These are phyloP conservation scores for Boletus sp. DNA, from an alignment of 768 basidiomycete genomes.

Conservation along the genomic window DNA sequence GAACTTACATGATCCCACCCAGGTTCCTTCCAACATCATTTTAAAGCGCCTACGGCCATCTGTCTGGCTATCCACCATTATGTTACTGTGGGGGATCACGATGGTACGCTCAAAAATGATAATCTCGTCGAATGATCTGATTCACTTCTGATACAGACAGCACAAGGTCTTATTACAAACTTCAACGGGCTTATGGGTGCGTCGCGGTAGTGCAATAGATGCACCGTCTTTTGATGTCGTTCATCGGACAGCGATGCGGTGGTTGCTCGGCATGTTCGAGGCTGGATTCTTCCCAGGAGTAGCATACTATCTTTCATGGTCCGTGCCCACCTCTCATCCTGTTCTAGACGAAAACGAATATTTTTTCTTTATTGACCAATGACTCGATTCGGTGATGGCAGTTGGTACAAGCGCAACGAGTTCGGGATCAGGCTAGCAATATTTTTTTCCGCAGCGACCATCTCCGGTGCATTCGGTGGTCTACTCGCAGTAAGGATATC, in stretches of 20 bases:
- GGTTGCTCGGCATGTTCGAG: conserved; percentile 72
- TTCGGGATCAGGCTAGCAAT: conserved; percentile 63
- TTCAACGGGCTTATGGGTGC: conserved; percentile 65
- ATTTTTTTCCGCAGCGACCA: conserved; percentile 76
- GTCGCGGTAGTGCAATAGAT: conserved; percentile 13
- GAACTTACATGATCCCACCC: not conserved
- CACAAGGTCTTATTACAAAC: conserved; percentile 68
- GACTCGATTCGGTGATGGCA: conserved; percentile 25
- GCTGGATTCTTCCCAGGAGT: conserved; percentile 45
- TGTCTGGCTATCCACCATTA: conserved; percentile 70
- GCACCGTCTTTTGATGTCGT: not conserved
- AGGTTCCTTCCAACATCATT: conserved; percentile 71
- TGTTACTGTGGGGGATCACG: conserved; percentile 72
- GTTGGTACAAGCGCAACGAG: conserved; percentile 69
- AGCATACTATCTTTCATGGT: conserved; percentile 74
- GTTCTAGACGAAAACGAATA: not conserved
- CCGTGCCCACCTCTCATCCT: conserved; percentile 18
- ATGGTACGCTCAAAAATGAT: conserved; percentile 45
- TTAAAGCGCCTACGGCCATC: conserved; percentile 73
- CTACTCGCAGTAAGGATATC: conserved; percentile 53
- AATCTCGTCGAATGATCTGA: not conserved
- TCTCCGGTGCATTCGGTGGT: conserved; percentile 81
- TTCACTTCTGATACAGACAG: conserved; percentile 44
- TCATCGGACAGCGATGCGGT: conserved; percentile 52
- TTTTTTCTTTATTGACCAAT: conserved; percentile 31